Evolutionary conservation across 106 monocot species (phyloP).

Genomic region (Gastrodia elata): DNA sequence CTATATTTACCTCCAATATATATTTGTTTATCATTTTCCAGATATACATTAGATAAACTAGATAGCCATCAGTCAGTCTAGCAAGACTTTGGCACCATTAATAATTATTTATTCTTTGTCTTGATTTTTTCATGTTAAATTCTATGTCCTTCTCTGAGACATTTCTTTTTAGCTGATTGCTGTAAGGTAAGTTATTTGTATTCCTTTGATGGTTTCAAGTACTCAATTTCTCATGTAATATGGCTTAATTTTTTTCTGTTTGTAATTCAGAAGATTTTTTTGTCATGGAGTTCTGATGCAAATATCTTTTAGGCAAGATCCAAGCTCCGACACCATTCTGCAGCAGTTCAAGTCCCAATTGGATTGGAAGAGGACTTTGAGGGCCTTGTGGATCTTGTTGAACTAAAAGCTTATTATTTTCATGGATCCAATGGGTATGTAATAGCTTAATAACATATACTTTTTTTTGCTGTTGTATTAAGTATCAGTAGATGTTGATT

Average conservation of each 20-base stretch:
- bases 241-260: not conserved
- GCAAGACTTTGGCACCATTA: too few species aligned
- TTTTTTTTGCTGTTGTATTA: slow-evolving; percentile 1
- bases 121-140: too few species aligned
- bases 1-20: too few species aligned
- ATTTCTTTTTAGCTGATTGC: too few species aligned
- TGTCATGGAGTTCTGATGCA: not conserved
- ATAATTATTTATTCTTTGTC: too few species aligned
- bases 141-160: too few species aligned
- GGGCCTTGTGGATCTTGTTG: slow-evolving; percentile 93
- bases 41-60: too few species aligned
- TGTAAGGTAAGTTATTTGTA: not conserved
- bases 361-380: slow-evolving; percentile 97
- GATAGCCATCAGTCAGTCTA: too few species aligned
- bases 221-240: not conserved
- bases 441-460: not conserved
- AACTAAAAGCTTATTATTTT: slow-evolving; percentile 81
- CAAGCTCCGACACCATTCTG: slow-evolving; percentile 94
- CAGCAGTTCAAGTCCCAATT: slow-evolving; percentile 92
- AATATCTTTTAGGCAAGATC: slow-evolving; percentile 66
- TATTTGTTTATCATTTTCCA: too few species aligned
- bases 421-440: slow-evolving; percentile 82
- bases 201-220: not conserved
- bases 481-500: not conserved
- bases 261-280: not conserved